phyloP scores from a whole-genome alignment of 805 yeast genomes.

The Starmerella vaccinii region DNA sequence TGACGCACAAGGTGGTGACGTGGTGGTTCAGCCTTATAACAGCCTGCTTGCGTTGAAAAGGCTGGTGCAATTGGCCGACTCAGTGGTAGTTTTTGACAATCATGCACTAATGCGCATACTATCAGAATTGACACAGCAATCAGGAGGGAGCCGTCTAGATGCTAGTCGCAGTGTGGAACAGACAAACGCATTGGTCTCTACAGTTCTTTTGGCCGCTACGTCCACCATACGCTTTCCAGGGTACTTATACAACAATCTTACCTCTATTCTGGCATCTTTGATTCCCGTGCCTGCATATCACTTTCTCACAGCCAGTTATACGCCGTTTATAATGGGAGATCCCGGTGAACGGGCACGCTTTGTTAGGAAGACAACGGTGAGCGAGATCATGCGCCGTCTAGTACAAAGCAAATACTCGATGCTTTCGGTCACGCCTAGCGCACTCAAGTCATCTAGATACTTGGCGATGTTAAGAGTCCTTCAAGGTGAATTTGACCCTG shows the following conservation, averaged over 20 bases:
- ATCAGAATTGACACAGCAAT: conserved; percentile 44
- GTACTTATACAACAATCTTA: conserved; percentile 76
- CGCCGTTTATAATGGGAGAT: conserved; percentile 63
- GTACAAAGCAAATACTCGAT: conserved; percentile 67
- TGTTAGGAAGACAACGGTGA: conserved; percentile 61
- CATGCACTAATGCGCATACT: conserved; percentile 71
- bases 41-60: conserved; percentile 72
- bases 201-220: conserved; percentile 73
- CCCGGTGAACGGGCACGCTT: conserved; percentile 38
- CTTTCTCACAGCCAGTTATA: conserved; percentile 59
- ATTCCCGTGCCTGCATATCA: conserved; percentile 81
- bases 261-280: conserved; percentile 68
- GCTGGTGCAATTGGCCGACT: conserved; percentile 74
- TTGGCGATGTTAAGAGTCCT: conserved; percentile 61
- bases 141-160: conserved; percentile 20
- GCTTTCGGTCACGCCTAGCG: conserved; percentile 40
- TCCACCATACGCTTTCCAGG: conserved; percentile 86
- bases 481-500: conserved; percentile 57
- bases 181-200: conserved; percentile 74
- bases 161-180: conserved; percentile 56
- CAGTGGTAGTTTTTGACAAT: conserved; percentile 83
- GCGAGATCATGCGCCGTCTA: conserved; percentile 75
- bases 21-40: conserved; percentile 97
- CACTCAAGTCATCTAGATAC: conserved; percentile 39
- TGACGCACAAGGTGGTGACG: conserved; percentile 73